Conservation (phyloP, 768 basidiomycete species). For the Rubroboletus pulcherrimus region DNA sequence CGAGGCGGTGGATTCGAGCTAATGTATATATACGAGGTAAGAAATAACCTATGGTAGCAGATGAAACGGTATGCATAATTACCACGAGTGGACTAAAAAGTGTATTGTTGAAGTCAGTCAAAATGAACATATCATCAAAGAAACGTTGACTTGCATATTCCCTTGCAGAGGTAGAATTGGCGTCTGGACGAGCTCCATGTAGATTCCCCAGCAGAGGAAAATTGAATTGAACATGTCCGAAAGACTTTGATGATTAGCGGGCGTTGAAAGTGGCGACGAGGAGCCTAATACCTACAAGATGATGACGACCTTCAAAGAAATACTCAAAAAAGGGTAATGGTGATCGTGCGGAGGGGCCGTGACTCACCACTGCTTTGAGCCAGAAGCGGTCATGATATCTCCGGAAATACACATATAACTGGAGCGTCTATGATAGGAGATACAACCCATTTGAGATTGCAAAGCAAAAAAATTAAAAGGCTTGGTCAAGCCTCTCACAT, state of each 20-base stretch:
- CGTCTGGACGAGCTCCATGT: constrained; percentile 3
- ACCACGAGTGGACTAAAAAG: constrained; percentile 13
- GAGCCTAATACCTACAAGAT: neutral
- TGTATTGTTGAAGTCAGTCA: neutral
- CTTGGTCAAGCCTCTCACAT: neutral
- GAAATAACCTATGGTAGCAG: no score
- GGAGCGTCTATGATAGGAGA: constrained; percentile 6
- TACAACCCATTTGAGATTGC: neutral
- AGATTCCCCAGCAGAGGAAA: constrained; percentile 10
- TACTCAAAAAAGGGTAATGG: neutral
- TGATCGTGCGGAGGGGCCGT: neutral
- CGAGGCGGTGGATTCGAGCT: no score
- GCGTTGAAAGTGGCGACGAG: neutral
- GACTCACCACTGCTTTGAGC: constrained; percentile 11
- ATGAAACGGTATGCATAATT: neutral
- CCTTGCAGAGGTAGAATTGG: constrained; percentile 1
- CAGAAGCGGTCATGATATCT: neutral
- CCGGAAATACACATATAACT: constrained; percentile 8
- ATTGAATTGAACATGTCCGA: constrained; percentile 12
- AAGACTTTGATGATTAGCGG: neutral
- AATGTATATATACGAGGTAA: no score
- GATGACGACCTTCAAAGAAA: neutral
- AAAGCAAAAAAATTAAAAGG: neutral
- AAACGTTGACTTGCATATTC: constrained; percentile 1
- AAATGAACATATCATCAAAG: neutral